Evolutionary conservation across 2,329 filamentous ascomycete genomes (phyloP), one percentile per base, ranked within the genome.

Genomic region (Alternaria sp.): DNA sequence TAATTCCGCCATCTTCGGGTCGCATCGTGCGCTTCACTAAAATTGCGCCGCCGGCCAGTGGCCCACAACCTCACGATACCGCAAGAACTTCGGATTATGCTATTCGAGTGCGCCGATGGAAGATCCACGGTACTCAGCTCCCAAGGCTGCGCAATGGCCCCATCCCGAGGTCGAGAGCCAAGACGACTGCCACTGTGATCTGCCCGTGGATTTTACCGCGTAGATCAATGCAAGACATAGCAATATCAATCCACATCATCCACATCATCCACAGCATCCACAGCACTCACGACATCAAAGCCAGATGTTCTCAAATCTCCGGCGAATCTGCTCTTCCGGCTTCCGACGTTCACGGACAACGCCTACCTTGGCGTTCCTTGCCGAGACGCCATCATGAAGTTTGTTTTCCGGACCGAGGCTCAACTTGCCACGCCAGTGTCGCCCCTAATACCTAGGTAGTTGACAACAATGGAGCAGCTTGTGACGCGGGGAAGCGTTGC

Each of bases 371-470:
- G 50, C 34, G 27, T 14, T 11, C 38, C 34, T 3, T n/a, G 50
- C 50, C 50, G 50, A 41, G 50, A 53, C 50, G 40, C n/a, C 12
- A 34, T 43, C 8, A 45, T 18, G 14, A 45, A 54, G 38, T 44
- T 54, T 54, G 51, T 54, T 45, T 44, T 32, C 11, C 55, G 34
- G 22, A 44, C 61, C 58, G 61, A 63, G 61, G 61, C 49, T 54
- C 40, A 20, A 45, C 5, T 43, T 20, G 54, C 48, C 20, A 44
- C 32, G 49, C 43, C 38, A 14, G 18, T 18, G 38, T 22, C 11
- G 38, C 30, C 38, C 28, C 28, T 27, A 7, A 27, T 27, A 27
- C 38, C 32, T 20, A 51, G 45, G 45, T n/a, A 22, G 12, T 45
- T 41, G 43, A 18, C 49, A 53, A 49, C 54, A 52, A 61, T 54